Base-by-base conservation (phyloP, 2,329 filamentous ascomycete species). In the Xylariaceae sp. region DNA sequence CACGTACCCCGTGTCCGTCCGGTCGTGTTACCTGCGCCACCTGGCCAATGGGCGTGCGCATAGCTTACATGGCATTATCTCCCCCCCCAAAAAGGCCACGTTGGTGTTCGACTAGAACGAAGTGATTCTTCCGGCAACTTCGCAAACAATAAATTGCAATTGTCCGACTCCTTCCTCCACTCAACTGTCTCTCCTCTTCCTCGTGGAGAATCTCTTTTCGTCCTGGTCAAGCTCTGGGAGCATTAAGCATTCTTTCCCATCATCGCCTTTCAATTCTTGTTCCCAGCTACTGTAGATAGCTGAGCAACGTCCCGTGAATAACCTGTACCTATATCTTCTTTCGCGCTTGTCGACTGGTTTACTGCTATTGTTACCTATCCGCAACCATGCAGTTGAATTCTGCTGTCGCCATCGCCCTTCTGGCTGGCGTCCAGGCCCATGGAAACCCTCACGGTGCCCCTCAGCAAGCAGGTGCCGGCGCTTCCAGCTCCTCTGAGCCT, bases 301-400 rank as follows among this genome's bases (percentile, higher is more conserved):
- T 59, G 45, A 44, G 27, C 11, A 31, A 19, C 19, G 19, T 8
- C 45, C 48, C 51, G 49, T 47, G 40, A 55, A 19, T 19, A 19
- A 19, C 19, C 19, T 19, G 19, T 40, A 53, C 50, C 48, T 50
- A 43, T 49, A 50, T 58, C 31, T 39, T 49, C 47, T 52, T 35
- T 19, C 29, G 29, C 47, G 44, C 48, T 34, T 39, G n/a, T 48
- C 47, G 27, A 50, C 45, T 51, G n/a, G 50, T 26, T 52, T 54
- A 45, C 47, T 48, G 19, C 34, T 55, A 2, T n/a, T 43, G 50
- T 51, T 59, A 51, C 42, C 48, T 53, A 52, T 46, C 50, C 57
- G 65, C 62, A 80, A 85, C 69, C 70, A 95, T 95, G 90, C 89
- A 87, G 84, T 84, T 95, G 75, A 87, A 88, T 76, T 79, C 87